Conservation (phyloP, 306 rosid genomes). For the Cucurbita argyrosperma region DNA sequence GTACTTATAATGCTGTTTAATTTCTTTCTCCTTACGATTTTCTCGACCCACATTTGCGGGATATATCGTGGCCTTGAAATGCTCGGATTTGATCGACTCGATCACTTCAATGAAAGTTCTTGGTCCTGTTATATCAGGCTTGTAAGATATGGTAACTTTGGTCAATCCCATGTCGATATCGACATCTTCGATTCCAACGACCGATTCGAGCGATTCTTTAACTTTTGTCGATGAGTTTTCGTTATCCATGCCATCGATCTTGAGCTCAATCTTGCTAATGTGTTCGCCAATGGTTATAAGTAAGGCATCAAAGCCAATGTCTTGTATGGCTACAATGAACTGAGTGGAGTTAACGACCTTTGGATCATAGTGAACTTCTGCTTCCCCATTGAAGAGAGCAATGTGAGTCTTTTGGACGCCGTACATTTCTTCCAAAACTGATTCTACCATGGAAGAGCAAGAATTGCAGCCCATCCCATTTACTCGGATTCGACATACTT, state of each 20-base stretch:
- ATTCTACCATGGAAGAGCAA: conserved; percentile 62
- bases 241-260: conserved; percentile 29
- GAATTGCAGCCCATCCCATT: conserved; percentile 81
- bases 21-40: conserved; percentile 32
- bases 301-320: conserved; percentile 46
- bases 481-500: conserved; percentile 49
- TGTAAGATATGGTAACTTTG: conserved; percentile 50
- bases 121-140: conserved; percentile 50
- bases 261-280: conserved; percentile 51
- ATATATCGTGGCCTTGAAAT: conserved; percentile 45
- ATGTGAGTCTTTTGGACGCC: conserved; percentile 53
- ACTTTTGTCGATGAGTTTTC: conserved; percentile 15
- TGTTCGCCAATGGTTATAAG: conserved; percentile 49
- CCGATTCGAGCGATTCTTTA: conserved; percentile 31
- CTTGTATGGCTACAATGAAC: conserved; percentile 29
- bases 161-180: conserved; percentile 8
- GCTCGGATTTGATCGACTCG: conserved; percentile 47
- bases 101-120: conserved; percentile 54
- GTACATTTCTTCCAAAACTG: conserved; percentile 25
- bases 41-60: conserved; percentile 38
- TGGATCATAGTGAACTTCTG: conserved; percentile 54
- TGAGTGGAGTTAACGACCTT: conserved; percentile 25
- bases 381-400: conserved; percentile 73
- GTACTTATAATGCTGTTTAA: conserved; percentile 26
- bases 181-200: conserved; percentile 39